phyloP scores from a whole-genome alignment of 2,329 filamentous ascomycete species.

The Orbilia brochopaga region DNA sequence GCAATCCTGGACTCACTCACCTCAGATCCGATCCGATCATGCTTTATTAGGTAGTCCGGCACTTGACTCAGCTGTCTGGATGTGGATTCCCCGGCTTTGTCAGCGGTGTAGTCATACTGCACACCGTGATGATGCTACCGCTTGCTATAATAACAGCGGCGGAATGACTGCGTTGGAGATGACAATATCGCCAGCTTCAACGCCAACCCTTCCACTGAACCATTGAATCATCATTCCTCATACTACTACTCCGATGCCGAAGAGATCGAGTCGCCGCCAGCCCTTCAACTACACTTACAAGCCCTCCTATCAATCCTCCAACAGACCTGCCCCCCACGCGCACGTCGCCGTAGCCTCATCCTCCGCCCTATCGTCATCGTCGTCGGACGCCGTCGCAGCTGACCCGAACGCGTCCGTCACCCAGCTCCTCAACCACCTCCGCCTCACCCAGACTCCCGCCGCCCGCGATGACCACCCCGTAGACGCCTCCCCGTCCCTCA shows the following conservation, averaged over 20 bases:
- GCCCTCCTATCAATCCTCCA: constrained; percentile 38
- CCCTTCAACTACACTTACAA: constrained; percentile 51
- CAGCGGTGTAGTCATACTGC: too few species aligned
- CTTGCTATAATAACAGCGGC: too few species aligned
- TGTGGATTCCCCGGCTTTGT: too few species aligned
- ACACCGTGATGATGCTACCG: too few species aligned
- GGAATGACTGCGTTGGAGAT: too few species aligned
- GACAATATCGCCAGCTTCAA: too few species aligned
- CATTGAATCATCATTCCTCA: background rate
- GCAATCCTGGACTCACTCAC: too few species aligned
- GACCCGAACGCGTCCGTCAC: constrained; percentile 49
- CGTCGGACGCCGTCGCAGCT: constrained; percentile 6
- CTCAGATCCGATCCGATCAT: too few species aligned
- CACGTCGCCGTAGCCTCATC: background rate
- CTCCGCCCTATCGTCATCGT: background rate
- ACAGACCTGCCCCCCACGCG: background rate
- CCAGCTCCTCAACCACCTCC: constrained; percentile 53
- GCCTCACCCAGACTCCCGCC: constrained; percentile 39
- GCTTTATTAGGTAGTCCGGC: too few species aligned
- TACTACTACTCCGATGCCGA: constrained; percentile 25
- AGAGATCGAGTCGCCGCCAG: constrained; percentile 44
- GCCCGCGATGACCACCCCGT: constrained; percentile 17
- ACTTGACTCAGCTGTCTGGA: too few species aligned
- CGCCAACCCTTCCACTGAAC: background rate
- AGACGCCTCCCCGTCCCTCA: background rate